Base-by-base conservation (phyloP, 2,329 filamentous ascomycete species). In the Chaetothyriales sp. region DNA sequence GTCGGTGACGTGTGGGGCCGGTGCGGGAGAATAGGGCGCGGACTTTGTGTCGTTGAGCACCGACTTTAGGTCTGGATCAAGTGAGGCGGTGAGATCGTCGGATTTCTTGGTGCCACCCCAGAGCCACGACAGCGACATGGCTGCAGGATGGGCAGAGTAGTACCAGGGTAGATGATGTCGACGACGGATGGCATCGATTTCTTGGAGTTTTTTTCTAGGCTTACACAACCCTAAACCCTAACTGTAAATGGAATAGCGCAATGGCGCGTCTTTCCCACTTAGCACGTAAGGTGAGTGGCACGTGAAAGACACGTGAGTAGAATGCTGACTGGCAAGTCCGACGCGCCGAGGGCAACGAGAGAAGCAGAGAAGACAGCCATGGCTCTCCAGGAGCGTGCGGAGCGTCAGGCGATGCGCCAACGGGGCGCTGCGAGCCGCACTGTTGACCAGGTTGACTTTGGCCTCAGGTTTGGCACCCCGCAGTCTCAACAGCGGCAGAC, bases 11-110 rank as follows among this genome's bases (percentile, higher is more conserved):
- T 54, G 50, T 25, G 57, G 44, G 36, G 59, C 19, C 22, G 58
- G 49, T 49, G 65, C 62, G 52, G 69, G 64, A 20, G 68, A 59
- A 71, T 84, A 83, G 69, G 85, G 84, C 60, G 83, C 72, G 28
- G 86, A 84, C 22, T 85, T 83, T 71, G 94, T 86, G 68, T 83
- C 81, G 64, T 88, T 75, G 62, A 95, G 80, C 66, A 89, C 94
- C 57, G 90, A 84, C 62, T 84, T 83, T 51, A 95, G 77, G 57
- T 82, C 81, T 42, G 86, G 84, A 63, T 95, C 87, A 60, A 95
- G 80, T 60, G 84, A 81, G 60, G 76, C 74, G 57, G 87, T 74
- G 20, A 84, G 81, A 63, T 86, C 79, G 55, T 80, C 74, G 60
- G 65, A 58, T 36, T 65, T 64, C 55, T 67, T 68, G 54, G 65